Base-by-base conservation (phyloP, 1,139 yeast species). In the Yamadazyma epiphylla region DNA sequence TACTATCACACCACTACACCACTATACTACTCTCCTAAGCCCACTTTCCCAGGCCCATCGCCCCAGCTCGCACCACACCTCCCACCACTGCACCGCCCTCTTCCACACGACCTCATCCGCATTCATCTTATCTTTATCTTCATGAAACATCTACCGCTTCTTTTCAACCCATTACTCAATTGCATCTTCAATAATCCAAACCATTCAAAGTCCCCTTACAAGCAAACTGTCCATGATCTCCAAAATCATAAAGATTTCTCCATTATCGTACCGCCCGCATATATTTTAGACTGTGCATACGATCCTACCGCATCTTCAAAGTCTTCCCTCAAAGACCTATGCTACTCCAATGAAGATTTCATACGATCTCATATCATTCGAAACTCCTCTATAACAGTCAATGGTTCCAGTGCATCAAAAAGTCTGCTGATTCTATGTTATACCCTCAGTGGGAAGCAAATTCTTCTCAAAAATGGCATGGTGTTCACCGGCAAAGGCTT, bases 111-210 rank as follows among this genome's bases (percentile, higher is more conserved):
- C n/a, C n/a, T n/a, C n/a, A n/a, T n/a, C n/a, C n/a, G n/a, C n/a
- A n/a, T n/a, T n/a, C n/a, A n/a, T n/a, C n/a, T n/a, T n/a, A n/a
- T n/a, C n/a, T n/a, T n/a, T n/a, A n/a, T n/a, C n/a, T n/a, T n/a
- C n/a, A n/a, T n/a, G n/a, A n/a, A n/a, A 14, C 60, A 57, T 38
- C 49, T 64, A 26, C 70, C 72, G 13, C 43, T 58, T 29, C 61
- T 80, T 29, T 57, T 74, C 35, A 82, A 84, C 46, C 89, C 91
- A 5, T 58, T 80, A 26, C 61, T 84, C 30, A 80, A 83, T 54
- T 68, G 79, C 32, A 53, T 84, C 16, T 82, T 84, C 62, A 80
- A 82, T 55, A 76, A 79, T 44, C 81, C 82, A 3, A 64, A 72
- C 30, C 74, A 80, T 7, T 45, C 57, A 5, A 69, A 66, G 24